phyloP scores from a whole-genome alignment of 768 basidiomycete genomes.

The Boletus sp. region DNA sequence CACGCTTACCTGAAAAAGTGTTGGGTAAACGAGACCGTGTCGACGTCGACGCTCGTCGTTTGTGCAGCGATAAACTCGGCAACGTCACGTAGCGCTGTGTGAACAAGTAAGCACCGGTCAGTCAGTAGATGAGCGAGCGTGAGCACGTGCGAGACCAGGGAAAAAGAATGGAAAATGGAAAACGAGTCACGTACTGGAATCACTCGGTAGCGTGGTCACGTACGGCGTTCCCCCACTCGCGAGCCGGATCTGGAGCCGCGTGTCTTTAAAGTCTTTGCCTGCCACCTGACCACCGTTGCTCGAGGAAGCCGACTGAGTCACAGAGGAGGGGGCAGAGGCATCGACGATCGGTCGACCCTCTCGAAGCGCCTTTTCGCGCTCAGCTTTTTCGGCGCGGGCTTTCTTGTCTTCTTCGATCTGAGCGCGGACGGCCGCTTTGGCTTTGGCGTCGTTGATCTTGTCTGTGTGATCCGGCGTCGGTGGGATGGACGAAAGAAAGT shows the following conservation, averaged over 20 bases:
- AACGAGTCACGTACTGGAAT: constrained; percentile 55
- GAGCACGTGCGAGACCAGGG: not conserved
- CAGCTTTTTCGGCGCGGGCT: constrained; percentile 82
- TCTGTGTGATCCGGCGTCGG: constrained; percentile 44
- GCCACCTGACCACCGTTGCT: constrained; percentile 38
- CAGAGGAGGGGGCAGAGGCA: constrained; percentile 25
- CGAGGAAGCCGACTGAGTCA: constrained; percentile 33
- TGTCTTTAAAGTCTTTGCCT: constrained; percentile 81
- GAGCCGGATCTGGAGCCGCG: constrained; percentile 87
- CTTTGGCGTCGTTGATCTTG: constrained; percentile 86
- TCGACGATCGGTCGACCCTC: constrained; percentile 62
- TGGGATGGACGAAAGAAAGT: not conserved
- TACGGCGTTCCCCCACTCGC: constrained; percentile 76
- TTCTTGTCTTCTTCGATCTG: constrained; percentile 95
- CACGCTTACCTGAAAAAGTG: constrained; percentile 77
- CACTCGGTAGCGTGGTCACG: constrained; percentile 77
- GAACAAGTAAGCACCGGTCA: not conserved
- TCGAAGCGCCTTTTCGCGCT: constrained; percentile 87
- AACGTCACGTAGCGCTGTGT: constrained; percentile 76
- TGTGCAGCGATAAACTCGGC: constrained; percentile 87
- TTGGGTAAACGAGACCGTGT: constrained; percentile 73
- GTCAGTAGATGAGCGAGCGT: not conserved
- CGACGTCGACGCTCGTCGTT: constrained; percentile 63
- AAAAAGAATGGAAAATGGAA: too few species aligned
- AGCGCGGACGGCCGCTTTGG: constrained; percentile 82